A percentile compares a stretch with the other conserved stretches of the same genome.
Evolutionary conservation across 2,329 filamentous ascomycete genomes (phyloP).

Genomic region (Paecilomyces fulvus): DNA sequence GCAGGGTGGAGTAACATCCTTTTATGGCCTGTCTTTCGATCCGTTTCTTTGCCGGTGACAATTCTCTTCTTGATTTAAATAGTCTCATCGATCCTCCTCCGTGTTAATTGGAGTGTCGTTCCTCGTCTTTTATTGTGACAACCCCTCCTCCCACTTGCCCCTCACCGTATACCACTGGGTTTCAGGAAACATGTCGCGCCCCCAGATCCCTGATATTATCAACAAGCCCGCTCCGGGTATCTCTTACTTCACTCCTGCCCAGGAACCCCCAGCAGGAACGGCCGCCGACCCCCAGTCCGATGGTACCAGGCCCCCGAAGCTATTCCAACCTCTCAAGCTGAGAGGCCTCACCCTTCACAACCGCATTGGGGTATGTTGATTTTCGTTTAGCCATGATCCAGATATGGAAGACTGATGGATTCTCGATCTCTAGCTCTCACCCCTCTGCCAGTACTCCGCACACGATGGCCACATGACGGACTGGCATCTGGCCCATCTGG

Average conservation of each 20-base stretch:
- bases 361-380: conserved; percentile 48
- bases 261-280: conserved; percentile 27
- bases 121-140: not conserved
- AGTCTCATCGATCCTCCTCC: not conserved
- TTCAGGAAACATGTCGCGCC: not conserved
- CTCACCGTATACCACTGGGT: not conserved
- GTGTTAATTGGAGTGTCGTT: not conserved
- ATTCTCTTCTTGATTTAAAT: not conserved
- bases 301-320: conserved; percentile 41
- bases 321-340: conserved; percentile 51
- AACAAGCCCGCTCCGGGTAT: conserved; percentile 32
- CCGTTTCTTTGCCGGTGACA: not conserved
- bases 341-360: conserved; percentile 58
- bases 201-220: conserved; percentile 17
- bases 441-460: conserved; percentile 60
- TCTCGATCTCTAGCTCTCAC: conserved; percentile 39
- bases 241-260: conserved; percentile 35
- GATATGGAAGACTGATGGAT: not conserved
- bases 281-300: conserved; percentile 33
- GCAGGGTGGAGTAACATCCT: not conserved
- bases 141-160: not conserved
- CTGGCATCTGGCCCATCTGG: conserved; percentile 76
- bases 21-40: not conserved
- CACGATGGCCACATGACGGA: conserved; percentile 65
- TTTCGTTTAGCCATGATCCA: no score